phyloP scores from a whole-genome alignment of 352 stramenopile genomes.

The Globisporangium camurandrum region DNA sequence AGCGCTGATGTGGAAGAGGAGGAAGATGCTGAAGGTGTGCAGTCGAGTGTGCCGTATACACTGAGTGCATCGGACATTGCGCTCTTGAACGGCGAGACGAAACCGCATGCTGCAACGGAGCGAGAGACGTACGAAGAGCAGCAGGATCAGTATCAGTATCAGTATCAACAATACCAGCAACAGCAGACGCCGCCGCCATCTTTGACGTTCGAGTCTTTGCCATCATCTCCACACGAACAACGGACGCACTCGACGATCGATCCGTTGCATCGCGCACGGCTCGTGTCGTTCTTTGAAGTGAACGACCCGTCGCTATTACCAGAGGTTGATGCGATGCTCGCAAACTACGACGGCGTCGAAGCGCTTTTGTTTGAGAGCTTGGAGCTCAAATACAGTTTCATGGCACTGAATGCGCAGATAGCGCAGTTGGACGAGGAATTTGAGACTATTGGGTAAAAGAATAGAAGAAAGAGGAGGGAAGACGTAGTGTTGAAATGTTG shows the following conservation, averaged over 20 bases:
- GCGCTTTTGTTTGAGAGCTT: conserved; percentile 71
- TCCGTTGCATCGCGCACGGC: conserved; percentile 24
- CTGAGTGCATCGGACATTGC: conserved; percentile 63
- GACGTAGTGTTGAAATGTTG: too few relatives aligned
- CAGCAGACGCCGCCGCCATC: background rate
- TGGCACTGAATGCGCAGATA: conserved; percentile 31
- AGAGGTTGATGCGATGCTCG: conserved; percentile 71
- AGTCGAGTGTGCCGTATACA: conserved; percentile 48
- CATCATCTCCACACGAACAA: too few relatives aligned
- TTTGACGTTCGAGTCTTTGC: too few relatives aligned
- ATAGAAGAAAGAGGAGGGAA: too few relatives aligned
- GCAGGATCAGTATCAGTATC: background rate
- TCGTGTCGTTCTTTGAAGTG: conserved; percentile 56
- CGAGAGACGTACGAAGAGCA: background rate
- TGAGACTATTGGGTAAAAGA: too few relatives aligned
- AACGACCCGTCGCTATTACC: conserved; percentile 56
- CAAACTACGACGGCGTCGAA: conserved; percentile 67
- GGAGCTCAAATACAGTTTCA: conserved; percentile 80
- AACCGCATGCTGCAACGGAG: background rate
- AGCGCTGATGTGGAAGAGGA: background rate
- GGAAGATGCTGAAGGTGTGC: background rate
- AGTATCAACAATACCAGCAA: background rate
- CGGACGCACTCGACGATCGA: background rate
- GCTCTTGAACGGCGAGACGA: conserved; percentile 51
- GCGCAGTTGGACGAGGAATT: too few relatives aligned